These are phyloP conservation scores for Aethionema arabicum DNA, from an alignment of 345 rosid genomes.

Conservation along the genomic window DNA sequence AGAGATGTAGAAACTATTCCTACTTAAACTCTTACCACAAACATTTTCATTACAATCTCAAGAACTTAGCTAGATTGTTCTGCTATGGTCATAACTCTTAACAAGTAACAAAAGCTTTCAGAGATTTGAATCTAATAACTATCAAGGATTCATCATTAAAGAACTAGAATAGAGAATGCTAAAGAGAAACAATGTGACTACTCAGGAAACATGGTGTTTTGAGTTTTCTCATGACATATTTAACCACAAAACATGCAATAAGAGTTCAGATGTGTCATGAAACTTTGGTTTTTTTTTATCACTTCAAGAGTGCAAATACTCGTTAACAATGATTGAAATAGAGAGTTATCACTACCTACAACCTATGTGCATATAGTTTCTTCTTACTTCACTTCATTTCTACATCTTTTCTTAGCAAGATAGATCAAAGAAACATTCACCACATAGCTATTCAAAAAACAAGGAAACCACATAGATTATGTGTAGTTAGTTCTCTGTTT, in stretches of 20 bases:
- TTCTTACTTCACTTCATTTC: no score
- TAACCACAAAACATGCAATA: background rate
- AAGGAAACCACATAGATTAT: no score
- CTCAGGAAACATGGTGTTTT: background rate
- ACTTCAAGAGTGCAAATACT: no score
- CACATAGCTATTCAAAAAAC: no score
- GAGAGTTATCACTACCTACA: no score
- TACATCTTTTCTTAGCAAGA: no score
- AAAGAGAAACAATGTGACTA: background rate
- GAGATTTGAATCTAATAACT: background rate
- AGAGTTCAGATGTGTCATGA: background rate
- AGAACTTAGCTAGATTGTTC: background rate
- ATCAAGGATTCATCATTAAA: background rate
- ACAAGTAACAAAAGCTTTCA: slow-evolving; percentile 4
- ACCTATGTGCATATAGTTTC: no score
- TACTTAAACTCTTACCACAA: background rate
- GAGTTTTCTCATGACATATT: background rate
- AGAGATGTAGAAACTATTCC: slow-evolving; percentile 8
- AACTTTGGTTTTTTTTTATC: background rate
- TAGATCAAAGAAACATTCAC: no score
- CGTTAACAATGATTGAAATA: no score
- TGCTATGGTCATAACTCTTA: background rate
- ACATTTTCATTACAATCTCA: background rate
- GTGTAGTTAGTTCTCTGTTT: no score
- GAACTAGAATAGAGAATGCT: background rate